These are phyloP conservation scores for Dictyostelium firmibasis DNA, from an alignment of 78 protist genomes.

Conservation along the genomic window DNA sequence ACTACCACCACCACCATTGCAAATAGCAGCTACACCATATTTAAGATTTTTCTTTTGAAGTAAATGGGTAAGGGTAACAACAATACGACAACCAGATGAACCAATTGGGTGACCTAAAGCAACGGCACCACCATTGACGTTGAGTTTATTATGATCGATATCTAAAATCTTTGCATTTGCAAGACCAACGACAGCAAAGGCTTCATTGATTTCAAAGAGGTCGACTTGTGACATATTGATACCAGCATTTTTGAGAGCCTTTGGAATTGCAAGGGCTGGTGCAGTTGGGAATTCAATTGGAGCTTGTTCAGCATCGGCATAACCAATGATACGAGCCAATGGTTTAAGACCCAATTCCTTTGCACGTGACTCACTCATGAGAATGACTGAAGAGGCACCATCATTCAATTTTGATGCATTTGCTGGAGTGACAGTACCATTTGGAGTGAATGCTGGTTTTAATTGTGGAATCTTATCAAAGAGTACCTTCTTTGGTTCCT, in stretches of 20 bases:
- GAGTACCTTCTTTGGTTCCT: conserved; percentile 84
- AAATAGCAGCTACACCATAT: conserved; percentile 93
- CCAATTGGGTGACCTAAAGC: conserved; percentile 99
- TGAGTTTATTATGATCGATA: conserved; percentile 83
- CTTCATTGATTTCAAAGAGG: conserved; percentile 97
- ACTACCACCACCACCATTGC: conserved; percentile 98
- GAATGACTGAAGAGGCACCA: conserved; percentile 97
- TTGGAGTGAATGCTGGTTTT: conserved; percentile 88
- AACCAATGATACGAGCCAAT: conserved; percentile 89
- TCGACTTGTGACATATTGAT: conserved; percentile 77
- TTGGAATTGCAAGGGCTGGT: conserved; percentile 92
- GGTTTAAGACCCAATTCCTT: conserved; percentile 79
- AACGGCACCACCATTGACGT: conserved; percentile 98
- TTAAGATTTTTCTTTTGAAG: conserved; percentile 66
- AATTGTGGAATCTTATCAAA: conserved; percentile 82
- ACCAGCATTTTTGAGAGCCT: conserved; percentile 76
- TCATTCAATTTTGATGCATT: conserved; percentile 95
- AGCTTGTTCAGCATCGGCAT: conserved; percentile 95
- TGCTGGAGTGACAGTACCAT: conserved; percentile 96
- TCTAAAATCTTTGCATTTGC: conserved; percentile 88
- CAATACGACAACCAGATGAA: conserved; percentile 96
- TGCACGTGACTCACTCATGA: conserved; percentile 85
- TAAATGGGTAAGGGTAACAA: conserved; percentile 85
- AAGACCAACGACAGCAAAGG: conserved; percentile 93
- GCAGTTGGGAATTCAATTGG: conserved; percentile 96